Base-by-base conservation (phyloP, 352 stramenopile genomes). In the Pythium aquatile region DNA sequence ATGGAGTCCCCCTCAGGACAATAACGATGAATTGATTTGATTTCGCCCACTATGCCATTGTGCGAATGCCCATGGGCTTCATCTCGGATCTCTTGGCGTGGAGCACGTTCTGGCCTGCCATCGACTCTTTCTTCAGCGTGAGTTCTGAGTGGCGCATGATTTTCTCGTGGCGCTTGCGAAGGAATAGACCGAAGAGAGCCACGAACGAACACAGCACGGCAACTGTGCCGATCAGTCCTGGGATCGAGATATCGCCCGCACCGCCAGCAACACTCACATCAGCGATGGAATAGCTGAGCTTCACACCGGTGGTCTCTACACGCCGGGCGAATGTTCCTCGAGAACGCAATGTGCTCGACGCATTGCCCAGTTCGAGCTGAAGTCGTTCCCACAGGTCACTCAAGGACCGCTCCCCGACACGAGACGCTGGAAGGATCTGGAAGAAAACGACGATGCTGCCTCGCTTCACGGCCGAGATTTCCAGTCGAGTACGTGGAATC, bases 31-130 rank as follows among this genome's bases (percentile, higher is more conserved):
- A 61, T 65, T 20, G 35, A 33, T 47, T 35, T 17, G n/a, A 52
- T 14, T 52, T 63, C 28, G n/a, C 32, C 53, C 11, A 1, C 55
- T 83, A 86, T 58, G 74, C 58, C 70, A 78, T 85, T 8, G 70
- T 85, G 20, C 65, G 75, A 37, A 88, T 90, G n/a, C 75, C 76
- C 82, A 89, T 91, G 58, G 78, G 80, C 69, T 88, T 87, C 76
- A 89, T 83, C 11, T 76, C 71, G 4, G 58, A 71, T 10, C 63
- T 44, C 17, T 65, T 62, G 7, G 58, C 52, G 13, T 77, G 58
- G 37, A 77, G 51, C 44, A 70, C 62, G 26, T 40, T 57, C 16
- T 63, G 33, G 2, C 44, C 58, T 29, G 55, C 63, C 39, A n/a
- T 8, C 35, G 61, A 59, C 46, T 54, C 40, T 3, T 60, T 57